phyloP scores from a whole-genome alignment of 495 filamentous ascomycete genomes.

The Talaromyces proteolyticus region DNA sequence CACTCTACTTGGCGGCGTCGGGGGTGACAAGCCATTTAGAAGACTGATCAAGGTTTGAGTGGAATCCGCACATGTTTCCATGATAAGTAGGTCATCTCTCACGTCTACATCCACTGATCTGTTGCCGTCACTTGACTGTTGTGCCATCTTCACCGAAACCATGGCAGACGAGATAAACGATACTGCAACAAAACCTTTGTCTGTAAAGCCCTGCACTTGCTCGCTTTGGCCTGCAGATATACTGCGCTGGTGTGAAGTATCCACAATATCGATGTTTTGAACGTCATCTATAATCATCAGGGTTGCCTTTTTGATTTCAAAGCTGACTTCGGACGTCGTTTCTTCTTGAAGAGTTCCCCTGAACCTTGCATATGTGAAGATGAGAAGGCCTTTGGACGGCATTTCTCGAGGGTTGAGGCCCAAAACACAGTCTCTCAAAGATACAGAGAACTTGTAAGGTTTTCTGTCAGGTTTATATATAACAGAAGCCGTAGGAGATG shows the following conservation, averaged over 20 bases:
- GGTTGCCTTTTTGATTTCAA: slow-evolving; percentile 72
- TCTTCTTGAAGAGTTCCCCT: slow-evolving; percentile 54
- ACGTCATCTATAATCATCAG: slow-evolving; percentile 80
- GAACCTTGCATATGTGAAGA: slow-evolving; percentile 71
- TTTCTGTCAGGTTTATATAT: slow-evolving; percentile 24
- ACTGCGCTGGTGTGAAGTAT: slow-evolving; percentile 39
- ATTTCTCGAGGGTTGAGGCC: slow-evolving; percentile 80
- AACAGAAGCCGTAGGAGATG: not conserved
- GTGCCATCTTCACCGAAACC: slow-evolving; percentile 51
- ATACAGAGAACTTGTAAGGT: slow-evolving; percentile 62
- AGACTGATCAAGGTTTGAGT: slow-evolving; percentile 86
- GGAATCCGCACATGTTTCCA: slow-evolving; percentile 96
- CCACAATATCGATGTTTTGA: slow-evolving; percentile 38
- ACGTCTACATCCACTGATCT: slow-evolving; percentile 75
- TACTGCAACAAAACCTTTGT: slow-evolving; percentile 75
- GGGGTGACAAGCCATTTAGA: slow-evolving; percentile 75
- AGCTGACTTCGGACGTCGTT: slow-evolving; percentile 49
- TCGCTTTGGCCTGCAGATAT: slow-evolving; percentile 43
- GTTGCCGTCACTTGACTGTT: slow-evolving; percentile 42
- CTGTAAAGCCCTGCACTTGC: slow-evolving; percentile 61
- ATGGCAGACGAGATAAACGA: slow-evolving; percentile 77
- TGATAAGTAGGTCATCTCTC: slow-evolving; percentile 75
- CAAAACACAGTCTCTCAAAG: slow-evolving; percentile 70
- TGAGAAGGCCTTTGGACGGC: slow-evolving; percentile 65
- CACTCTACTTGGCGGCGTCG: slow-evolving; percentile 70